Evolutionary conservation across 371 early-diverging fungal genomes (phyloP), one percentile per base, ranked within the genome.

Genomic region (Lichtheimia hyalospora): DNA sequence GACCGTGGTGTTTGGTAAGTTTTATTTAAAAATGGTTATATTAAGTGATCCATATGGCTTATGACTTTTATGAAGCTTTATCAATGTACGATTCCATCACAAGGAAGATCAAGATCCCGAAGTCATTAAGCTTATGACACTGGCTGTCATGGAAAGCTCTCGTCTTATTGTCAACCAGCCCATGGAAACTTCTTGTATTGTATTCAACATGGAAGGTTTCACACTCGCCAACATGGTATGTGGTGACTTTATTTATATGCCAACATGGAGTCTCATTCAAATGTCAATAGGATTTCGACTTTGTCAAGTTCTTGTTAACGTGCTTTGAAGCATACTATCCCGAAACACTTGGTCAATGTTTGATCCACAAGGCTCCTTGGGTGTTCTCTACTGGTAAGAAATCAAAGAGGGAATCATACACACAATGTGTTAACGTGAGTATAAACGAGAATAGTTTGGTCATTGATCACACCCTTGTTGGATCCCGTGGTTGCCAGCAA

Each of bases 401-500:
- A 24, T 44, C n/a, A 27, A 13, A 0, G 12, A 3, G 50, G 23
- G 27, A 16, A 27, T n/a, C 21, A 7, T 16, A 15, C 12, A n/a
- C 16, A 12, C 14, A 20, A 5, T 3, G 21, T 25, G 57, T 53
- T 39, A 27, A 24, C 24, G 42, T 53, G n/a, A 15, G 15, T 46
- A 13, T 59, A 13, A n/a, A n/a, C n/a, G n/a, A n/a, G n/a, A n/a
- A n/a, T 58, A 71, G 85, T 91, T 15, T 94, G 89, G 89, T 87
- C 81, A 61, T 70, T 92, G 66, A 88, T 92, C 54, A 79, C 86
- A n/a, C 89, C 92, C 18, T 73, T 92, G 67, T 77, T 96, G 24
- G 97, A 96, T 78, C 96, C 97, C 25, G 93, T 93, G 10, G 95
- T 96, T 3, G 91, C 88, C 1, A 71, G 84, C 69, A 96, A 96